A percentile compares a stretch with the other conserved stretches of the same genome.
These are phyloP conservation scores for Dianthus caryophyllus DNA, from an alignment of 148 eudicot species.

Conservation along the genomic window DNA sequence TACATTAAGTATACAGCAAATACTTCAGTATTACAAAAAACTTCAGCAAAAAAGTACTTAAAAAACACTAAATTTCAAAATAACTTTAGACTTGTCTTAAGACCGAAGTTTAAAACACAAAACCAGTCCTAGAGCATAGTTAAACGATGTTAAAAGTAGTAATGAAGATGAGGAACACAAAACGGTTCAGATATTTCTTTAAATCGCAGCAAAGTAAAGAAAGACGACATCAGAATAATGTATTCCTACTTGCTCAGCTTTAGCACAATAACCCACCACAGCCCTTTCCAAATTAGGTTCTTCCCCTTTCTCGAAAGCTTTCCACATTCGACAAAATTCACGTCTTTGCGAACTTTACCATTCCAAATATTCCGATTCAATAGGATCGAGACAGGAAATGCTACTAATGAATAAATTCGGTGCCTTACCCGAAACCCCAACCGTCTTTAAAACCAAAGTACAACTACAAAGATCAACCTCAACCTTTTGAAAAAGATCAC, in stretches of 20 bases:
- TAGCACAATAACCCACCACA: constrained; percentile 3
- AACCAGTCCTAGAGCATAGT: background rate
- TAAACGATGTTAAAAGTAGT: background rate
- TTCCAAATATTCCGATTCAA: constrained; percentile 13
- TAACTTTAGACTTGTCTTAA: no score
- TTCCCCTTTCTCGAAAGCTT: constrained; percentile 20
- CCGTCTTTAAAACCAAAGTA: constrained; percentile 17
- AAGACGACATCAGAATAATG: constrained; percentile 4
- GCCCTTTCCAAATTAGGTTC: constrained; percentile 14
- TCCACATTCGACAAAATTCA: constrained; percentile 23
- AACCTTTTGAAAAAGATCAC: constrained; percentile 21
- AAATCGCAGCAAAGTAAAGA: constrained; percentile 5
- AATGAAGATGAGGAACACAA: constrained; percentile 1
- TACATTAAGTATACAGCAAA: background rate
- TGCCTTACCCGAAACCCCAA: constrained; percentile 21
- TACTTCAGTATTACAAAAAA: no score
- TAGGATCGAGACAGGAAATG: constrained; percentile 13
- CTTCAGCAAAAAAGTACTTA: no score
- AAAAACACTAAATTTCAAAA: no score
- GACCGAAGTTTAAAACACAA: background rate
- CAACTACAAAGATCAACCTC: constrained; percentile 34
- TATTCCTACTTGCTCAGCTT: constrained; percentile 14
- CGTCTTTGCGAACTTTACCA: constrained; percentile 12
- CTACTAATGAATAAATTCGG: constrained; percentile 19
- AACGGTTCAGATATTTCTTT: constrained; percentile 9